These are phyloP conservation scores for Globisporangium polare DNA, from an alignment of 352 stramenopile genomes.

Conservation along the genomic window DNA sequence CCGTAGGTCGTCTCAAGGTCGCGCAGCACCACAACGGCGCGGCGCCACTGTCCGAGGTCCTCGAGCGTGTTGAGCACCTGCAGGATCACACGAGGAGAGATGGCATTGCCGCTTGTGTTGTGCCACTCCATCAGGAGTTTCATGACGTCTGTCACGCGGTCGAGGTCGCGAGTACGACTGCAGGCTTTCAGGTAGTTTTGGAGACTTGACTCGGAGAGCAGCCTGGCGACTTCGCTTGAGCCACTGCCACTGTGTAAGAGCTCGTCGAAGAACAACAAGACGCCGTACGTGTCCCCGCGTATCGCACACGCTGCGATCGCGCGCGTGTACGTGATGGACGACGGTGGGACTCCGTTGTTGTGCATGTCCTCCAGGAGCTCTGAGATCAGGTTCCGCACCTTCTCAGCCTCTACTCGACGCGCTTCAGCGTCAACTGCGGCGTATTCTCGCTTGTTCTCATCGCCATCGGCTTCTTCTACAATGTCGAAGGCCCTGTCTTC, in stretches of 20 bases:
- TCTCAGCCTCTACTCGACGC: neutral
- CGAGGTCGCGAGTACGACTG: conserved; percentile 21
- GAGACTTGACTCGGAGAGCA: conserved; percentile 34
- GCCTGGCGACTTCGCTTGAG: conserved; percentile 7
- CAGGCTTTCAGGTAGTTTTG: conserved; percentile 39
- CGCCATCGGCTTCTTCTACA: too few species aligned
- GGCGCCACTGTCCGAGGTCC: conserved; percentile 38
- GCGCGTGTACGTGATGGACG: conserved; percentile 26
- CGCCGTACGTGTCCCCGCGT: conserved; percentile 35
- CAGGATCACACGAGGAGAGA: conserved; percentile 28
- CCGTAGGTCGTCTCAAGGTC: conserved; percentile 38
- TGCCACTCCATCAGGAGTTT: conserved; percentile 39
- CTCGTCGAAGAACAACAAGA: conserved; percentile 34
- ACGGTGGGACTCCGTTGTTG: conserved; percentile 1
- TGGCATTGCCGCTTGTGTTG: conserved; percentile 4
- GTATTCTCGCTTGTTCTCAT: neutral
- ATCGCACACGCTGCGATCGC: conserved; percentile 37
- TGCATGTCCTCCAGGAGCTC: conserved; percentile 37
- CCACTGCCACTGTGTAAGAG: neutral
- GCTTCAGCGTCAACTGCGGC: neutral
- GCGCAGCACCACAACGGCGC: conserved; percentile 43
- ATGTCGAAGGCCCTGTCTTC: neutral
- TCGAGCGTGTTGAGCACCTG: conserved; percentile 52
- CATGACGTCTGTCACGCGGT: conserved; percentile 32
- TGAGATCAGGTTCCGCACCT: conserved; percentile 14